Conservation (phyloP, 768 basidiomycete genomes). For the Calvatia gigantea region DNA sequence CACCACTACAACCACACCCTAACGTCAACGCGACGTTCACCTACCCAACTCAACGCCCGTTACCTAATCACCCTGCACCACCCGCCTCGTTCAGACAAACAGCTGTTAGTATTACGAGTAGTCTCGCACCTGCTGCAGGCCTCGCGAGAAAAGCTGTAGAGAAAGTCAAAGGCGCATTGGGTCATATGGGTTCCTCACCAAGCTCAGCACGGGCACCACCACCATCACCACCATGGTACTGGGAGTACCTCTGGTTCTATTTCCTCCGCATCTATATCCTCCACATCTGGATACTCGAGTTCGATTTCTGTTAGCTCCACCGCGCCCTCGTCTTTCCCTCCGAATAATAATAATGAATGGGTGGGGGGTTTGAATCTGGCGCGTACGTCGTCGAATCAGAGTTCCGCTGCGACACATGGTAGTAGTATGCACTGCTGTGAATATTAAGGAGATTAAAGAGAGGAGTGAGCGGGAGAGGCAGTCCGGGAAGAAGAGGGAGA, state of each 20-base stretch:
- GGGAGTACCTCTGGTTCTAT: slow-evolving; percentile 37
- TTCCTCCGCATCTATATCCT: slow-evolving; percentile 37
- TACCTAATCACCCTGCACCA: slow-evolving; percentile 15
- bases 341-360: slow-evolving; percentile 24
- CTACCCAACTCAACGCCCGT: slow-evolving; percentile 8
- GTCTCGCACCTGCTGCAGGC: slow-evolving; percentile 69
- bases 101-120: slow-evolving; percentile 69
- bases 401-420: slow-evolving; percentile 13
- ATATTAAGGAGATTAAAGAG: slow-evolving; percentile 12
- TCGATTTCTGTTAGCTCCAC: slow-evolving; percentile 21
- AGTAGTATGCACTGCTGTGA: slow-evolving; percentile 11
- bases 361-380: slow-evolving; percentile 21
- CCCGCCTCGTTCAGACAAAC: slow-evolving; percentile 34
- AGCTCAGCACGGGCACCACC: background rate
- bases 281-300: slow-evolving; percentile 5
- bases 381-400: slow-evolving; percentile 38
- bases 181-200: slow-evolving; percentile 27
- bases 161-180: slow-evolving; percentile 68
- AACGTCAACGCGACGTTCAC: slow-evolving; percentile 17
- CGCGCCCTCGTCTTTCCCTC: slow-evolving; percentile 35
- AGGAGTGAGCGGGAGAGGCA: background rate
- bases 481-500: slow-evolving; percentile 6
- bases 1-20: background rate
- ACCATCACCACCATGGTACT: background rate
- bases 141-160: slow-evolving; percentile 76